These are phyloP conservation scores for Linaria vulgaris DNA, from an alignment of 257 asterid genomes.

Conservation along the genomic window DNA sequence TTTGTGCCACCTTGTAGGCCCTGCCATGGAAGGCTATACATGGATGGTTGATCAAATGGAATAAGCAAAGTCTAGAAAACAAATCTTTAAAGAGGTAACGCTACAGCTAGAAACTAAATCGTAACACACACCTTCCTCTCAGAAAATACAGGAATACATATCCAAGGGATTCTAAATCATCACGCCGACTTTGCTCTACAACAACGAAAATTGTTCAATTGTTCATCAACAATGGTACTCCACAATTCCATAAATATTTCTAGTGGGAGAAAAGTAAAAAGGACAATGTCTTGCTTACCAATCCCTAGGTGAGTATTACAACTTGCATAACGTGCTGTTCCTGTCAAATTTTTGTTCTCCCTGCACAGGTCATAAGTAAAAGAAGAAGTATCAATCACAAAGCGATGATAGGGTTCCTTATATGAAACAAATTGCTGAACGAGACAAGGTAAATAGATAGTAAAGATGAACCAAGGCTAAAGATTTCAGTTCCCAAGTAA, in stretches of 20 bases:
- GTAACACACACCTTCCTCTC: slow-evolving; percentile 77
- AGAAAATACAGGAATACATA: slow-evolving; percentile 88
- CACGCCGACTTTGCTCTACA: slow-evolving; percentile 94
- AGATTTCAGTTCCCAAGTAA: slow-evolving; percentile 9
- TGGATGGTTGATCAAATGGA: slow-evolving; percentile 36
- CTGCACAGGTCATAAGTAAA: slow-evolving; percentile 39
- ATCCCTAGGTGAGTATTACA: slow-evolving; percentile 98
- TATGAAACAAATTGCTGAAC: no score
- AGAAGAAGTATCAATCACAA: slow-evolving; percentile 18
- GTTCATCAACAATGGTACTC: slow-evolving; percentile 22
- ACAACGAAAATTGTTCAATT: slow-evolving; percentile 23
- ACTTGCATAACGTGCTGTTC: slow-evolving; percentile 98
- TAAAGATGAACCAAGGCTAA: slow-evolving; percentile 5
- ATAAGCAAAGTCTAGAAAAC: not conserved
- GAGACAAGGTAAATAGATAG: no score
- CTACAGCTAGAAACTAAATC: slow-evolving; percentile 6
- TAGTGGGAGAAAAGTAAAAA: slow-evolving; percentile 17
- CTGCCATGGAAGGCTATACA: slow-evolving; percentile 95
- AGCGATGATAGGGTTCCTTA: slow-evolving; percentile 12
- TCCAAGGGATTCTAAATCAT: slow-evolving; percentile 95
- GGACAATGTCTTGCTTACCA: slow-evolving; percentile 42
- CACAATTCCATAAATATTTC: not conserved
- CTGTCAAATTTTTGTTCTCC: slow-evolving; percentile 93
- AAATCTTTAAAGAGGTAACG: not conserved
- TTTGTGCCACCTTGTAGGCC: slow-evolving; percentile 96